phyloP scores from a whole-genome alignment of 352 stramenopile genomes.

The Aphanomyces invadans region DNA sequence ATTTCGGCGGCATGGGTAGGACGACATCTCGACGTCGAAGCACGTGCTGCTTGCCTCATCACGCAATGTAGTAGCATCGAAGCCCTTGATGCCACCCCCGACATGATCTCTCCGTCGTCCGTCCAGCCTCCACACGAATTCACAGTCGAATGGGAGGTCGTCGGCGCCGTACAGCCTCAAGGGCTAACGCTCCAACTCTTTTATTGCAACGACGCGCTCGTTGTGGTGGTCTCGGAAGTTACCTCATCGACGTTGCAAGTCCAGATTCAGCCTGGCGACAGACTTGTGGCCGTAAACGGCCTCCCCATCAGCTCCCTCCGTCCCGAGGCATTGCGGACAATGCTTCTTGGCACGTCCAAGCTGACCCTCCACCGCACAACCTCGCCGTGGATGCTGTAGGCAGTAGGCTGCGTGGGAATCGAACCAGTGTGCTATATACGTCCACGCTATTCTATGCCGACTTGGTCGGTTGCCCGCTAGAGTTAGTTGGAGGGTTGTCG shows the following conservation, averaged over 20 bases:
- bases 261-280: slow-evolving; percentile 59
- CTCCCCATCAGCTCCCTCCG: slow-evolving; percentile 32
- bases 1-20: slow-evolving; percentile 2
- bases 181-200: not conserved
- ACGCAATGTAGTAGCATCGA: not conserved
- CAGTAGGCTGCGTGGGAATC: not conserved
- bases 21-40: not conserved
- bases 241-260: slow-evolving; percentile 50
- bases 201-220: not conserved
- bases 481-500: no score
- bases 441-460: not conserved
- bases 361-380: not conserved
- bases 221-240: slow-evolving; percentile 43
- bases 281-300: slow-evolving; percentile 63
- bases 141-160: not conserved
- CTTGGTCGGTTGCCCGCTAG: no score
- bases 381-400: slow-evolving; percentile 1
- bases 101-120: not conserved
- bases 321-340: not conserved
- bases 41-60: no score
- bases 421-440: no score
- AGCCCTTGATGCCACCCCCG: not conserved
- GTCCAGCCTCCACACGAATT: not conserved
- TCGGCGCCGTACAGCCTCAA: no score
- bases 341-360: not conserved